Conservation (phyloP, 768 basidiomycete species). For the Peribolospora baueri region DNA sequence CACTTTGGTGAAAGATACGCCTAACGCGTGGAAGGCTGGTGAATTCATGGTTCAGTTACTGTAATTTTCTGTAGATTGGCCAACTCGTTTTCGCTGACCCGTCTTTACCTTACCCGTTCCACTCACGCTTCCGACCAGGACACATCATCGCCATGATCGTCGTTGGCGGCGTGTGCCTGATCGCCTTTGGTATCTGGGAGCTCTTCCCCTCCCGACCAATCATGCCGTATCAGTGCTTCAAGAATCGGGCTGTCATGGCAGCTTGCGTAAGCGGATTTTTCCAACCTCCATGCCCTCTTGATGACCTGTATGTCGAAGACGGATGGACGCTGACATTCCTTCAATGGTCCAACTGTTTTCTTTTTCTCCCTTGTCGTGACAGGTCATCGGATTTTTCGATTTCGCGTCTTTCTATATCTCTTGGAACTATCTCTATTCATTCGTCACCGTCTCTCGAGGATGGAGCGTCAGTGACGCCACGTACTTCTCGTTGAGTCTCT, state of each 20-base stretch:
- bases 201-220: slow-evolving; percentile 20
- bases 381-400: not conserved
- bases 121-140: slow-evolving; percentile 22
- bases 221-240: not conserved
- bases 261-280: not conserved
- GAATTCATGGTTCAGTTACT: not conserved
- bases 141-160: slow-evolving; percentile 29
- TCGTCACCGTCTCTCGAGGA: not conserved
- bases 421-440: not conserved
- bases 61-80: not conserved
- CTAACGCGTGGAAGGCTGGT: too few relatives aligned
- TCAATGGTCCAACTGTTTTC: too few relatives aligned
- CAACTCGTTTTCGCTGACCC: not conserved
- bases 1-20: slow-evolving; percentile 21
- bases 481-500: too few relatives aligned
- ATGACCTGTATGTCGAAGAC: too few relatives aligned
- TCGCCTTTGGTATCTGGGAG: slow-evolving; percentile 26
- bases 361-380: too few relatives aligned
- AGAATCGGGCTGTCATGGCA: not conserved
- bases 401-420: not conserved
- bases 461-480: too few relatives aligned
- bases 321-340: too few relatives aligned
- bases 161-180: slow-evolving; percentile 25
- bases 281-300: not conserved
- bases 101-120: slow-evolving; percentile 15